A percentile compares a stretch with the other conserved stretches of the same genome.
These are phyloP conservation scores for Thelephora aurantiotincta DNA, from an alignment of 768 basidiomycete genomes.

Conservation along the genomic window DNA sequence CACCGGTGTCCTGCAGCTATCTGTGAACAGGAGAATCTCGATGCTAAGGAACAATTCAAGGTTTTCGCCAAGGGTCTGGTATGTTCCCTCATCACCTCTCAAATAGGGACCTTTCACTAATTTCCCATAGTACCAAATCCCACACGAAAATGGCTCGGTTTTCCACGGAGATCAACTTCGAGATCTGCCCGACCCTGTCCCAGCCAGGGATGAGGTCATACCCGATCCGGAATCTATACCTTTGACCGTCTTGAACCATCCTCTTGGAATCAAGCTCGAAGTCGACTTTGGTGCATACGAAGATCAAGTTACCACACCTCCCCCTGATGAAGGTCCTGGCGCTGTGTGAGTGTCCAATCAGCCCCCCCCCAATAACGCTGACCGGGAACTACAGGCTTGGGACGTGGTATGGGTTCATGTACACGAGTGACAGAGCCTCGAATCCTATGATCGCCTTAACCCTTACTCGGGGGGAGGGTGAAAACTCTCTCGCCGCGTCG, in stretches of 20 bases:
- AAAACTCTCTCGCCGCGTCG: slow-evolving; percentile 8
- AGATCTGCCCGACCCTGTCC: slow-evolving; percentile 5
- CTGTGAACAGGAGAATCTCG: slow-evolving; percentile 16
- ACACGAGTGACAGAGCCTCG: slow-evolving; percentile 1
- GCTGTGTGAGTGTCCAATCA: neutral
- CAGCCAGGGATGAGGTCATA: slow-evolving; percentile 10
- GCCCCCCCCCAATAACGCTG: neutral
- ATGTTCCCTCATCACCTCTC: neutral
- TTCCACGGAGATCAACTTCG: slow-evolving; percentile 2
- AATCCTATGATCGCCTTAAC: slow-evolving; percentile 6
- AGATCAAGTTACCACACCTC: neutral
- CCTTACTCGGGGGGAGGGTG: slow-evolving; percentile 3
- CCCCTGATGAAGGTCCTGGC: slow-evolving; percentile 2
- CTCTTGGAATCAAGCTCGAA: slow-evolving; percentile 7
- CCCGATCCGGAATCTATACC: slow-evolving; percentile 10
- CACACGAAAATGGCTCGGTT: slow-evolving; percentile 3
- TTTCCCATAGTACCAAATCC: slow-evolving; percentile 5
- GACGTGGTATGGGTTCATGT: slow-evolving; percentile 13
- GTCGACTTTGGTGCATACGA: slow-evolving; percentile 11
- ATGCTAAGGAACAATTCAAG: slow-evolving; percentile 13
- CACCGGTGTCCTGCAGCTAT: slow-evolving; percentile 8
- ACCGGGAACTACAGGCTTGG: slow-evolving; percentile 8
- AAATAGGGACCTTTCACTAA: neutral
- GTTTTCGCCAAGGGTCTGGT: slow-evolving; percentile 17
- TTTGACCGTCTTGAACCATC: slow-evolving; percentile 12